Evolutionary conservation across 108 stramenopile genomes (phyloP), one percentile per base, ranked within the genome.

Genomic region (Pseudonitzschia multiseries): DNA sequence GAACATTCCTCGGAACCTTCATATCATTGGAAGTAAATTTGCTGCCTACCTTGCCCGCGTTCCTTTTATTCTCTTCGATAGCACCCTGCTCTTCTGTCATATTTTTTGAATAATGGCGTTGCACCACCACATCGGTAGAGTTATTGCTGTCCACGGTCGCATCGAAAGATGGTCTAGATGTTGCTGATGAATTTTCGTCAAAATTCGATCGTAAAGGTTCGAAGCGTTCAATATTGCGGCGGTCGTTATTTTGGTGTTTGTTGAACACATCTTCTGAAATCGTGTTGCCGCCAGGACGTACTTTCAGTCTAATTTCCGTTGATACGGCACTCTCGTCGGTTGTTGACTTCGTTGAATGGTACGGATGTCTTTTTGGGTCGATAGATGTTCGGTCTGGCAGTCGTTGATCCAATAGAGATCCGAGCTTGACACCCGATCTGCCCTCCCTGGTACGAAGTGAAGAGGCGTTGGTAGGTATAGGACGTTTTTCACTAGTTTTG

Each of bases 261-360:
- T 67, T 48, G 66, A 40, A 48, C 24, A 67, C 42, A 18, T 67
- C 22, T 50, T 67, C 66, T 6, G 66, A 67, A 43, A 67, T 20
- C 8, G 46, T 67, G 44, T 67, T 50, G 21, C 46, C 66, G 5
- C 40, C 44, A 50, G 66, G 43, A 67, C 48, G 42, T 14, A 67
- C 66, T 67, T 24, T 21, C 5, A 29, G 44, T 17, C 66, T 18
- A 22, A 67, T 50, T 50, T 67, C 66, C 15, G 66, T 48, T 20
- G 61, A 62, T n/a, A 0, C 24, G 31, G 13, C 28, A 26, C 15
- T 44, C 26, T 44, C 46, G n/a, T 24, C 0, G 8, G 24, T 67
- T 24, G 22, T 28, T 8, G 66, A 21, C 21, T 50, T 12, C 13
- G 13, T 15, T 15, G 43, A 21, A 0, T 67, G 66, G 21, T 65